These are phyloP conservation scores for Pleoardoris graminearum DNA, from an alignment of 2,329 filamentous ascomycete genomes.

Conservation along the genomic window DNA sequence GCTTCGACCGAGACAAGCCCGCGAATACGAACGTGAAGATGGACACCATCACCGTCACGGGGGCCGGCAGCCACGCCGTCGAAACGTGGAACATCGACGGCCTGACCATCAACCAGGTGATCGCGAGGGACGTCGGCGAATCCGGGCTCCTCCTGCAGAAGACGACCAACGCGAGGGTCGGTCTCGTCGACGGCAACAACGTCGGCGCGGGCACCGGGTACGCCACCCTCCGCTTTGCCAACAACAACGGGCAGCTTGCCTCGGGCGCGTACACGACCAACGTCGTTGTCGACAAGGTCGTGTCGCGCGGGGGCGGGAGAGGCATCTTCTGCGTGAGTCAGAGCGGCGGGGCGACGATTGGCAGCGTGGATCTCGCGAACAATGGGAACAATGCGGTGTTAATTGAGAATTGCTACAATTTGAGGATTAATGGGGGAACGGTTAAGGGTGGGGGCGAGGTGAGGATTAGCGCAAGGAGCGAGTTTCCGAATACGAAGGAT, in stretches of 20 bases:
- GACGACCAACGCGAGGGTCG: slow-evolving; percentile 57
- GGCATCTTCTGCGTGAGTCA: slow-evolving; percentile 62
- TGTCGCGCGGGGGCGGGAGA: slow-evolving; percentile 60
- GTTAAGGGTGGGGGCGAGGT: slow-evolving; percentile 61
- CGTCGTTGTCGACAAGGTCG: slow-evolving; percentile 57
- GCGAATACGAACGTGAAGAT: slow-evolving; percentile 59
- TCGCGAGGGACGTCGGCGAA: slow-evolving; percentile 59
- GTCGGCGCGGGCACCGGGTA: slow-evolving; percentile 59
- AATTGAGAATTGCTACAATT: slow-evolving; percentile 64
- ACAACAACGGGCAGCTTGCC: slow-evolving; percentile 57
- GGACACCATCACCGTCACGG: slow-evolving; percentile 56
- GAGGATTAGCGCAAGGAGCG: slow-evolving; percentile 55
- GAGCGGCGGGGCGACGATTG: slow-evolving; percentile 59
- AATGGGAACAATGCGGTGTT: slow-evolving; percentile 62
- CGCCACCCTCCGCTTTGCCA: slow-evolving; percentile 61
- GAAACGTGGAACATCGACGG: slow-evolving; percentile 64
- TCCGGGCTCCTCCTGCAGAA: slow-evolving; percentile 61
- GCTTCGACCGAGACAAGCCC: slow-evolving; percentile 60
- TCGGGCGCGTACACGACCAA: slow-evolving; percentile 58
- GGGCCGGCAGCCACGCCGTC: slow-evolving; percentile 60
- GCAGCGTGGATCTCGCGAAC: slow-evolving; percentile 53
- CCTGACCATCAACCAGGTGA: slow-evolving; percentile 56
- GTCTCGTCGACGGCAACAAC: slow-evolving; percentile 60
- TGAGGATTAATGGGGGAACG: slow-evolving; percentile 56
- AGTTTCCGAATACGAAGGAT: slow-evolving; percentile 60